Base-by-base conservation (phyloP, 2,329 filamentous ascomycete species). In the Neofusicoccum sp. region DNA sequence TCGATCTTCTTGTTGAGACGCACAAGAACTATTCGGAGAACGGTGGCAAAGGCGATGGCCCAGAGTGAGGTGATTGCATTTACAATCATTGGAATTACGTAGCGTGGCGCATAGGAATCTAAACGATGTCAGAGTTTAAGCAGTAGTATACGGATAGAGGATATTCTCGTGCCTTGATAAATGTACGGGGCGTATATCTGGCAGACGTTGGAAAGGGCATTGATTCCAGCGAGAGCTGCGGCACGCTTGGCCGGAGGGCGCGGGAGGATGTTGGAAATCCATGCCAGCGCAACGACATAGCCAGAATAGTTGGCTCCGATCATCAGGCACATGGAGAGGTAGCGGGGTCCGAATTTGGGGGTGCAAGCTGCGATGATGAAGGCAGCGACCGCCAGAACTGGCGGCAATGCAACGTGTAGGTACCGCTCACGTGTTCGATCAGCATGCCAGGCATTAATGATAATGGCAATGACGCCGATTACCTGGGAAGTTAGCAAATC, bases 1-100 rank as follows among this genome's bases (percentile, higher is more conserved):
- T 90, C 89, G 2, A 93, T 78, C 74, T 87, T 90, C 79, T 83
- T 87, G 70, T 93, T 93, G 68, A 92, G 72, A 48, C 84, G 78
- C 9, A 83, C 81, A 28, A 93, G 79, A 43, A 91, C 84, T 33
- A 87, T 78, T 8, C 88, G 79, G 68, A 93, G 78, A 2, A 86
- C 73, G 0, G 85, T 85, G 0, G 89, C 89, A 63, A 86, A 83
- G 31, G 85, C 68, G 45, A 93, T 87, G 1, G 89, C 85, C 52
- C 92, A 72, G 16, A 86, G 82, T 0, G 85, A 83, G n/a, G 87
- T 90, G 1, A 80, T 82, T 68, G 87, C 89, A 73, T 91, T 90
- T 56, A 91, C 88, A 6, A 81, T 80, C 77, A 92, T 88, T 3
- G 89, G 88, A n/a, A 86, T 77, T 3, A 84, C 80, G 74, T 72